Conservation (phyloP, 805 yeast genomes). For the Pichia nakasei region DNA sequence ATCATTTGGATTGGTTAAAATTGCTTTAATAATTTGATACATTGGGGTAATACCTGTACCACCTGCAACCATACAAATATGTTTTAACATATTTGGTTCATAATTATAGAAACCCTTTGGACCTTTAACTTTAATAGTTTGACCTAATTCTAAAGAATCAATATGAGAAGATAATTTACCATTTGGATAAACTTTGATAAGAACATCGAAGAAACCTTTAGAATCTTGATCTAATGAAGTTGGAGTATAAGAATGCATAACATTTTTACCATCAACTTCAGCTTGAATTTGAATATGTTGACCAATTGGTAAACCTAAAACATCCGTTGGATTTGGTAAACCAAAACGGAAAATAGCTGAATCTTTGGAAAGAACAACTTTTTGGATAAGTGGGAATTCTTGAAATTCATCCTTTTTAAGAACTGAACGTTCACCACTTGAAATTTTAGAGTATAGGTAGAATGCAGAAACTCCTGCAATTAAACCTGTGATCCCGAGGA, state of each 20-base stretch:
- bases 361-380: constrained; percentile 69
- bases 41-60: constrained; percentile 96
- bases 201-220: constrained; percentile 73
- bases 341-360: constrained; percentile 78
- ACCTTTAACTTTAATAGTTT: constrained; percentile 69
- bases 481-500: not conserved
- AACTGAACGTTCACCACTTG: constrained; percentile 34
- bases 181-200: constrained; percentile 76
- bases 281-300: constrained; percentile 85
- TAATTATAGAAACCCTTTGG: constrained; percentile 88
- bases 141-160: constrained; percentile 68
- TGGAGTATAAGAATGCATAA: constrained; percentile 85
- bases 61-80: constrained; percentile 88
- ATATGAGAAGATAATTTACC: constrained; percentile 79
- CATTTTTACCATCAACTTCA: constrained; percentile 65
- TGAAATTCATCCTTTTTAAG: constrained; percentile 57
- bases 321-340: constrained; percentile 63
- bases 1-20: constrained; percentile 69
- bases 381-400: constrained; percentile 72
- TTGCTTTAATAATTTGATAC: constrained; percentile 84
- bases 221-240: constrained; percentile 66
- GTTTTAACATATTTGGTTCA: constrained; percentile 64
- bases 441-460: constrained; percentile 9
- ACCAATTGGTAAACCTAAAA: constrained; percentile 86
- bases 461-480: constrained; percentile 13